These are phyloP conservation scores for Mycena sp. DNA, from an alignment of 1,284 basidiomycete genomes.

Conservation along the genomic window DNA sequence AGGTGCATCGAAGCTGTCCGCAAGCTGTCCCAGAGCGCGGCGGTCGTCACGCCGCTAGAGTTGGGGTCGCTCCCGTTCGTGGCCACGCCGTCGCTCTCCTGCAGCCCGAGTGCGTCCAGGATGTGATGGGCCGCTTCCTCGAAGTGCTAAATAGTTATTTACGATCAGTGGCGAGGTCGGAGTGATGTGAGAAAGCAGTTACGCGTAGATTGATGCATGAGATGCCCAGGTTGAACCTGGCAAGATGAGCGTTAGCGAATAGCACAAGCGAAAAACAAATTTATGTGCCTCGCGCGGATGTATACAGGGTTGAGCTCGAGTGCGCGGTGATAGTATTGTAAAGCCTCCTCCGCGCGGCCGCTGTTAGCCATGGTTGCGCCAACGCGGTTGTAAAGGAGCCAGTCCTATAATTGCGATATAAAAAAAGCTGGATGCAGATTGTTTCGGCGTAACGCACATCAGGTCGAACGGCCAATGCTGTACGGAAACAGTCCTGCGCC, in stretches of 20 bases:
- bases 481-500: conserved; percentile 93
- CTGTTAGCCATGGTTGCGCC: conserved; percentile 97
- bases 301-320: conserved; percentile 93
- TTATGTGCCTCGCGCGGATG: conserved; percentile 85
- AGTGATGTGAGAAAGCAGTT: conserved; percentile 34
- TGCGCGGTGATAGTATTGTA: conserved; percentile 91
- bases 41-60: conserved; percentile 77
- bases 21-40: conserved; percentile 86
- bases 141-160: conserved; percentile 62
- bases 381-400: conserved; percentile 95
- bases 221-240: conserved; percentile 91
- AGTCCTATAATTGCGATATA: conserved; percentile 69
- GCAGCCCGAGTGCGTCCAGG: conserved; percentile 85
- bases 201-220: conserved; percentile 89
- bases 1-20: conserved; percentile 83
- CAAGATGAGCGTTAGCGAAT: conserved; percentile 12
- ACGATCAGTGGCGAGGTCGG: neutral
- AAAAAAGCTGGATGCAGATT: conserved; percentile 1
- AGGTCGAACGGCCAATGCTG: conserved; percentile 89
- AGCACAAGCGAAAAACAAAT: conserved; percentile 27
- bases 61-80: conserved; percentile 47
- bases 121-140: conserved; percentile 88
- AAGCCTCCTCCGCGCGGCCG: conserved; percentile 84
- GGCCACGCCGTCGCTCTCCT: conserved; percentile 81
- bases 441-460: conserved; percentile 69